Percentiles rank a stretch among this genome's conserved stretches.
Evolutionary conservation across 495 filamentous ascomycete species (phyloP).

Genomic region (Neurospora intermedia): DNA sequence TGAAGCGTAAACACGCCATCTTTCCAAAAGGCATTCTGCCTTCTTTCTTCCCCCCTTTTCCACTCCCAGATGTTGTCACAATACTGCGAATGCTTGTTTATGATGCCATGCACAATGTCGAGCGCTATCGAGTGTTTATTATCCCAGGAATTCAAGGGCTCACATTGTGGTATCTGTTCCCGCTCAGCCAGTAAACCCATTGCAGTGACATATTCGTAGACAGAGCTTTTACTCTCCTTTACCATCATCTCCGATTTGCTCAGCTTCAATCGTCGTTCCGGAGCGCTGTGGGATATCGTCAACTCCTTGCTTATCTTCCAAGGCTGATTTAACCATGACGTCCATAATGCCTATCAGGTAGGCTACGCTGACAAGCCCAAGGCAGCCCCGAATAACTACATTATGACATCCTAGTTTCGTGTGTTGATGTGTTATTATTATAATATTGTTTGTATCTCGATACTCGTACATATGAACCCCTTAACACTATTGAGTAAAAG

Average conservation of each 20-base stretch:
- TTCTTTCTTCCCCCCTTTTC: background rate
- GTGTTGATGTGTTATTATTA: background rate
- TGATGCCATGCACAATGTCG: background rate
- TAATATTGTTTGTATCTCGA: background rate
- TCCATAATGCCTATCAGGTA: background rate
- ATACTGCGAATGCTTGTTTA: background rate
- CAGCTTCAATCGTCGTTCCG: background rate
- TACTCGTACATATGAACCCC: background rate
- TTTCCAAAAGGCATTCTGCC: background rate
- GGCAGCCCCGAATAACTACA: background rate
- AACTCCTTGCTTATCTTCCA: background rate
- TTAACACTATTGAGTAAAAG: background rate
- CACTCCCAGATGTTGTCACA: background rate
- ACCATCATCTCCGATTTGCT: background rate
- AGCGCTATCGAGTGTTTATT: background rate
- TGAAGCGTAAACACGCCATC: background rate
- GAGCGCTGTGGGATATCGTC: background rate
- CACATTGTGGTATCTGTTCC: background rate
- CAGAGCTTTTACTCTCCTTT: background rate
- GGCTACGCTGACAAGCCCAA: background rate
- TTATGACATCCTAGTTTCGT: background rate
- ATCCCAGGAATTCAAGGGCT: background rate
- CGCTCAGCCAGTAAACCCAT: background rate
- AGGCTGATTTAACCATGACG: background rate
- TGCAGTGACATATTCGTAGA: background rate